These are phyloP conservation scores for Rhizomucor pusillus DNA, from an alignment of 371 early-diverging fungal species.

Conservation along the genomic window DNA sequence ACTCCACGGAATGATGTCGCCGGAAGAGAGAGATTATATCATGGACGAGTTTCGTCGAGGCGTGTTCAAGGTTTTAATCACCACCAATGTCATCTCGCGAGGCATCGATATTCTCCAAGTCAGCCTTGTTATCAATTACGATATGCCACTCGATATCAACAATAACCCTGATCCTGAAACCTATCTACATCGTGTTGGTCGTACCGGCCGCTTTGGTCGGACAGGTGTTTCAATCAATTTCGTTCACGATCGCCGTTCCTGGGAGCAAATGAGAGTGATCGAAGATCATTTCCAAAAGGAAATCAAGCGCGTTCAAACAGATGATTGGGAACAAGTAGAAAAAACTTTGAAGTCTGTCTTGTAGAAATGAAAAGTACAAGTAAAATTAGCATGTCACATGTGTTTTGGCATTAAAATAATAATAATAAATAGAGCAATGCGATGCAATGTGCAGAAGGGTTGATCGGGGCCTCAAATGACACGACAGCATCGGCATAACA, in stretches of 20 bases:
- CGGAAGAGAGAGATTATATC: constrained; percentile 86
- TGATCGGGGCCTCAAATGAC: too few relatives aligned
- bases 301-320: constrained; percentile 77
- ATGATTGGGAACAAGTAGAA: constrained; percentile 77
- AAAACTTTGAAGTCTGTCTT: constrained; percentile 73
- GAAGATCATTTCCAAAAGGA: constrained; percentile 72
- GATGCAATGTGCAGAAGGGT: too few relatives aligned
- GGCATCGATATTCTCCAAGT: constrained; percentile 98
- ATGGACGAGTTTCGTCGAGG: constrained; percentile 94
- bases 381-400: too few relatives aligned
- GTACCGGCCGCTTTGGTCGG: constrained; percentile 98
- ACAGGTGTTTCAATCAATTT: constrained; percentile 97
- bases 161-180: constrained; percentile 85
- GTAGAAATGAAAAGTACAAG: constrained; percentile 6
- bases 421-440: too few relatives aligned
- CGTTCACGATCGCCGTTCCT: constrained; percentile 74
- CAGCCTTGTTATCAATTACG: constrained; percentile 97
- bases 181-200: constrained; percentile 98
- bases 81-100: constrained; percentile 96
- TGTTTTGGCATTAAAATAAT: too few relatives aligned
- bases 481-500: too few relatives aligned
- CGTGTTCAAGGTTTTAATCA: constrained; percentile 89
- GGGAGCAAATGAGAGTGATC: constrained; percentile 73
- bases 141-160: constrained; percentile 75
- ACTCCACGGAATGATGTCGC: constrained; percentile 87